Evolutionary conservation across 306 rosid species (phyloP), one percentile per base, ranked within the genome.

Genomic region (Herpetospermum pedunculosum): DNA sequence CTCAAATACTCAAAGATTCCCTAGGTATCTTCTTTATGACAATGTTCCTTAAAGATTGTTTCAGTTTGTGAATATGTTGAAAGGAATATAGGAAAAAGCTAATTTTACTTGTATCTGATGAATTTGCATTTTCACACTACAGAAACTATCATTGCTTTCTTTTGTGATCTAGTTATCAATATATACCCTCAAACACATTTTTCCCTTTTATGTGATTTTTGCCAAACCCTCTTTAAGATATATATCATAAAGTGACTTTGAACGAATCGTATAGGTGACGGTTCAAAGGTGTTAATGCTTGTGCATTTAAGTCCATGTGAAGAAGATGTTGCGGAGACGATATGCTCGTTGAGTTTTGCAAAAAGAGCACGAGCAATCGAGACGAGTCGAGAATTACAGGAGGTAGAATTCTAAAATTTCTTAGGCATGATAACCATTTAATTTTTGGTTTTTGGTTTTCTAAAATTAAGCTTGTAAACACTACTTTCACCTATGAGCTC

Each of bases 1-100:
- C 98, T 72, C 96, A 93, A 81, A 85, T 93, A 62, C 92, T 91
- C 75, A 91, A 88, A 79, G 98, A 93, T 87, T 93, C 98, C 50
- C 79, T 91, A 35, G 98, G 98, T 93, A 87, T 76, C 21, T 32
- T 53, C 76, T 73, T 73, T 73, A 53, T 50, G 43, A 49, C 40
- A 50, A 34, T 72, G 19, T 32, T 72, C 47, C 47, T 72, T 50
- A 37, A 30, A 29, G 47, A 37, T 48, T 71, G 26, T 35, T 30
- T 70, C 50, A 65, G 32, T 43, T 65, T 65, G 50, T 65, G 49
- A 38, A 65, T 2, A 23, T 38, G 16, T 21, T 65, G 32, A 19
- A 21, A 23, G 30, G 35, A 67, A 12, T 13, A 23, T 40, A 23
- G 29, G 5, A 26, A 23, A 67, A 23, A 40, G 68, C 25, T 41